phyloP scores from a whole-genome alignment of 345 rosid genomes.

The Populus tremula region DNA sequence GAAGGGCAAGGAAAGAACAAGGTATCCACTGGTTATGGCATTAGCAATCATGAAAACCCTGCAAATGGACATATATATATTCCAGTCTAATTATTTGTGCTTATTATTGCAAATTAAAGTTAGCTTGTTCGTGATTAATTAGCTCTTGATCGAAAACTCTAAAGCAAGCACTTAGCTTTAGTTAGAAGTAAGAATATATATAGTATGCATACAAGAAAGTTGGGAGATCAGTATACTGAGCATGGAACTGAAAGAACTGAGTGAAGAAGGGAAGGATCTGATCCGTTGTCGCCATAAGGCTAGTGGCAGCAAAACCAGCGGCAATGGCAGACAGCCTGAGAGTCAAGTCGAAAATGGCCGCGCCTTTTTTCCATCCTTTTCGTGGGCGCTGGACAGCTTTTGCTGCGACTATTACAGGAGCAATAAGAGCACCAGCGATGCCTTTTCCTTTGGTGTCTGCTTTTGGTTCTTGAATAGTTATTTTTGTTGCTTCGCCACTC shows the following conservation, averaged over 20 bases:
- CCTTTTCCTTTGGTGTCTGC: slow-evolving; percentile 30
- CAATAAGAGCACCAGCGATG: slow-evolving; percentile 1
- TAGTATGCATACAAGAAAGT: slow-evolving; percentile 31
- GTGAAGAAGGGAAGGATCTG: slow-evolving; percentile 62
- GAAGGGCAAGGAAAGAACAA: slow-evolving; percentile 56
- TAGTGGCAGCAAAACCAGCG: slow-evolving; percentile 41
- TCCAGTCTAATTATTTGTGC: too few relatives aligned
- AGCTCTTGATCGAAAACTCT: background rate
- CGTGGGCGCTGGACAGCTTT: slow-evolving; percentile 4
- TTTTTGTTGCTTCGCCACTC: slow-evolving; percentile 4
- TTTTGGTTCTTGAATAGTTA: slow-evolving; percentile 17
- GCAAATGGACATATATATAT: slow-evolving; percentile 2
- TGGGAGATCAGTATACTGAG: slow-evolving; percentile 44
- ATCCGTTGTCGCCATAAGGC: slow-evolving; percentile 39
- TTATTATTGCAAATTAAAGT: too few relatives aligned
- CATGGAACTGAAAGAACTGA: slow-evolving; percentile 64
- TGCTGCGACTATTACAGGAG: background rate
- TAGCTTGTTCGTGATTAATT: background rate
- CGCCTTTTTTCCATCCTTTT: slow-evolving; percentile 39
- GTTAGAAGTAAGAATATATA: background rate
- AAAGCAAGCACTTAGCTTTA: background rate
- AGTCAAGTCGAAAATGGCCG: slow-evolving; percentile 46
- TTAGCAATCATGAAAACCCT: slow-evolving; percentile 45
- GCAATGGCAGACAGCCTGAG: slow-evolving; percentile 39
- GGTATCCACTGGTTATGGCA: slow-evolving; percentile 41